phyloP scores from a whole-genome alignment of 768 basidiomycete genomes.

The Suillus subaureus region DNA sequence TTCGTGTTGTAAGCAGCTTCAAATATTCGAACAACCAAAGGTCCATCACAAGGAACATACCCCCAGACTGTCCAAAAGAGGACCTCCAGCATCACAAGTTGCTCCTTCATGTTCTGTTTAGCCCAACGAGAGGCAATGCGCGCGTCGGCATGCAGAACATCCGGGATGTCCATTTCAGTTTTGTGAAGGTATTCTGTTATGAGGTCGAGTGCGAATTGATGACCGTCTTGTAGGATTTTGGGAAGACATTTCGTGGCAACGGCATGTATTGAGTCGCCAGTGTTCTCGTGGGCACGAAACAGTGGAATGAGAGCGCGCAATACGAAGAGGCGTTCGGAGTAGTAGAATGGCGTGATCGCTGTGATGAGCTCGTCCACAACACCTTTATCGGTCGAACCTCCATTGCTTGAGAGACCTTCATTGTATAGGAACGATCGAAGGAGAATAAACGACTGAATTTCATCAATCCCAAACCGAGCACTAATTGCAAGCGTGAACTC shows the following conservation, averaged over 20 bases:
- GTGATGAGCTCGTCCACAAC: constrained; percentile 59
- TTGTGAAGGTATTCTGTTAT: constrained; percentile 34
- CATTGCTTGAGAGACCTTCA: constrained; percentile 60
- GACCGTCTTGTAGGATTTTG: constrained; percentile 63
- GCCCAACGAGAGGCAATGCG: constrained; percentile 65
- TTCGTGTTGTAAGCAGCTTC: constrained; percentile 62
- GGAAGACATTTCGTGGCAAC: constrained; percentile 59
- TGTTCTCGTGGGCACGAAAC: constrained; percentile 68
- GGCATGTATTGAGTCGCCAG: constrained; percentile 52
- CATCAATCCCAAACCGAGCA: constrained; percentile 71
- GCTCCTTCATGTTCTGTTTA: constrained; percentile 76
- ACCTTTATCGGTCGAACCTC: constrained; percentile 45
- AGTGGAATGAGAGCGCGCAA: constrained; percentile 74
- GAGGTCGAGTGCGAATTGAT: constrained; percentile 53
- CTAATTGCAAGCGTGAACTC: constrained; percentile 74
- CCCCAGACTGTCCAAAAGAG: constrained; percentile 63
- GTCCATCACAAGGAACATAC: constrained; percentile 64
- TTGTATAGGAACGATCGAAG: constrained; percentile 80
- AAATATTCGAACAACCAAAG: constrained; percentile 59
- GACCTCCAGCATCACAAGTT: constrained; percentile 80
- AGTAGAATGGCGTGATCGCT: constrained; percentile 80
- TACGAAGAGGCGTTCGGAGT: constrained; percentile 74
- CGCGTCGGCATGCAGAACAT: constrained; percentile 58
- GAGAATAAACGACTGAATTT: constrained; percentile 75
- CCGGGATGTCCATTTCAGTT: constrained; percentile 51